Conservation (phyloP, 2,329 filamentous ascomycete species). For the Aurifilum marmelostoma region DNA sequence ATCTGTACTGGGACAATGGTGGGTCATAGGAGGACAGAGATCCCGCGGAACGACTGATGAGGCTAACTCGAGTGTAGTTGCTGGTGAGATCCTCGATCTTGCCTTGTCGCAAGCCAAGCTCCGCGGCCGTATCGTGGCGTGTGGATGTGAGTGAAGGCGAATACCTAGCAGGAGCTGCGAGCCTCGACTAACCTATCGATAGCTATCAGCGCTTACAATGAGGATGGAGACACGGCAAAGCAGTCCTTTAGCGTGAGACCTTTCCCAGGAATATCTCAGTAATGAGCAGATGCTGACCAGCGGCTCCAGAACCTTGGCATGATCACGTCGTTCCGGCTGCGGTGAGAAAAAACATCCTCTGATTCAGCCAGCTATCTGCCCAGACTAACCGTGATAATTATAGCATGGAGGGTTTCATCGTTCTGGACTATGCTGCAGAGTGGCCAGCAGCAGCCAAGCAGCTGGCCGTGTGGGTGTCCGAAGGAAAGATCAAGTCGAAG, state of each 20-base stretch:
- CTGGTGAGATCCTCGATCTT: conserved; percentile 70
- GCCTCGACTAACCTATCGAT: background rate
- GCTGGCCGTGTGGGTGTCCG: conserved; percentile 67
- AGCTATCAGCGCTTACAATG: conserved; percentile 28
- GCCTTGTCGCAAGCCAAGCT: conserved; percentile 66
- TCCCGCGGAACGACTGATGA: background rate
- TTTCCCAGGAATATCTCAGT: too few relatives aligned
- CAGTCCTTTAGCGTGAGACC: conserved; percentile 20
- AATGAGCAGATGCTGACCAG: conserved; percentile 42
- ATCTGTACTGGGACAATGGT: conserved; percentile 73
- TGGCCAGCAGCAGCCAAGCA: conserved; percentile 62
- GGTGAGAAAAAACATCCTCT: too few relatives aligned
- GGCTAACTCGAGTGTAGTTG: conserved; percentile 46
- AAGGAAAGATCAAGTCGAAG: conserved; percentile 73
- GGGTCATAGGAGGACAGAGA: conserved; percentile 15
- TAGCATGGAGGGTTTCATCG: conserved; percentile 71
- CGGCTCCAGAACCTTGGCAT: conserved; percentile 19
- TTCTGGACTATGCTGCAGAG: conserved; percentile 67
- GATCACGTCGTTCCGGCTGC: conserved; percentile 21
- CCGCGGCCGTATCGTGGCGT: conserved; percentile 70
- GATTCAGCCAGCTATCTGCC: conserved; percentile 39
- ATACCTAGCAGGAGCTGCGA: background rate
- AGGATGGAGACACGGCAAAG: conserved; percentile 4
- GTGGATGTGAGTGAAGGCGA: conserved; percentile 71
- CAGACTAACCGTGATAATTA: background rate